Base-by-base conservation (phyloP, 2,329 filamentous ascomycete genomes). In the Nigrospora oryzae region DNA sequence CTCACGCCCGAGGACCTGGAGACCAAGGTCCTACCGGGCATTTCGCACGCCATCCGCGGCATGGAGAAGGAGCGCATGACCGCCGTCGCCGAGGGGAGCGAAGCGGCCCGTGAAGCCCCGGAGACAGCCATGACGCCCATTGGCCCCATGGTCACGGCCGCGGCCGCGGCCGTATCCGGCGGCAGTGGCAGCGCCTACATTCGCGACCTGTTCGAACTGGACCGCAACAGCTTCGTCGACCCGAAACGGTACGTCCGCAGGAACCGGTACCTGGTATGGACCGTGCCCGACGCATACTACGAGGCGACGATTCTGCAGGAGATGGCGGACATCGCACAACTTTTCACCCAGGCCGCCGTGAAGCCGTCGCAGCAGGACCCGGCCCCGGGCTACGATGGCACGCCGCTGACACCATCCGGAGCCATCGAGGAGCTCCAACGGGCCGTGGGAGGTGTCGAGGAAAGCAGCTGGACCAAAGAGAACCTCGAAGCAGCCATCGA, bases 211-310 rank as follows among this genome's bases (percentile, higher is more conserved):
- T 43, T 59, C 11, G 39, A 53, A 11, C 28, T 51, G 28, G 55
- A 59, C 45, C 32, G 39, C 11, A 31, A 36, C 15, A 42, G 50
- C 16, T 53, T 44, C 45, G 40, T 30, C 16, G 43, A 49, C n/a
- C 46, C 47, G 19, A 44, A 45, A n/a, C 35, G 31, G 13, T 55
- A 44, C 42, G 34, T 60, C 1, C 14, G 37, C 40, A 52, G 56
- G 34, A 55, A 52, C 44, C 44, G 38, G 30, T 55, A 54, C 44
- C 51, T 59, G n/a, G 32, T 61, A 19, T 61, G 58, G 58, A 35
- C 49, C 17, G 47, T 58, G 8, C 56, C 53, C 6, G 38, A 45
- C 1, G 12, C 39, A 2, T 12, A 47, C 19, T 49, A 56, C 47
- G 38, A 10, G 15, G 23, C 42, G 13, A 46, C 40, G 14, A 10